phyloP scores from a whole-genome alignment of 108 stramenopile species.

The Fragilaria radians region DNA sequence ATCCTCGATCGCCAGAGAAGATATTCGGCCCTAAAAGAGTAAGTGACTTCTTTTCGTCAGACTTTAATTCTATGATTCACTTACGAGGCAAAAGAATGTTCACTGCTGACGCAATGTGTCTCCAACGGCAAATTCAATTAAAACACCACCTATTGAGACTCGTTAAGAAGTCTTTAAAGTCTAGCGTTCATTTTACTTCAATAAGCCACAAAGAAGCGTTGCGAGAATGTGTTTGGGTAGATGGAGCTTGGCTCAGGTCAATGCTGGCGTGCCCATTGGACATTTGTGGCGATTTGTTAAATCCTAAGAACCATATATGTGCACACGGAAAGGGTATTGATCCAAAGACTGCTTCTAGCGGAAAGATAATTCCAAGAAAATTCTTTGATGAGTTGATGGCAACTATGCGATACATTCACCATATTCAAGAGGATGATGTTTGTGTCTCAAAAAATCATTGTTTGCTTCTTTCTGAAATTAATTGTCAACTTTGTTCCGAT shows the following conservation, averaged over 20 bases:
- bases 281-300: constrained; percentile 25
- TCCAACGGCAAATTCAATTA: constrained; percentile 14
- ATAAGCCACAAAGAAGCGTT: neutral
- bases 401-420: constrained; percentile 29
- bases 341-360: constrained; percentile 36
- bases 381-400: constrained; percentile 30
- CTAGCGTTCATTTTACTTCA: constrained; percentile 1
- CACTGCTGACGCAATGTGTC: constrained; percentile 18
- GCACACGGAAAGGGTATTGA: constrained; percentile 34
- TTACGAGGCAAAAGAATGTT: neutral
- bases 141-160: constrained; percentile 17
- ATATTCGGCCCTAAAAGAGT: constrained; percentile 17
- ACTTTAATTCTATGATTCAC: neutral
- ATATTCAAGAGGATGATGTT: constrained; percentile 2
- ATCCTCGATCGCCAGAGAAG: constrained; percentile 13
- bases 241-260: constrained; percentile 31
- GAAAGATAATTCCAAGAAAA: constrained; percentile 51
- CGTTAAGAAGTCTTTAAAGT: constrained; percentile 20
- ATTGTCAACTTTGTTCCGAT: constrained; percentile 26
- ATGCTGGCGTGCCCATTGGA: constrained; percentile 42
- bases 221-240: constrained; percentile 37
- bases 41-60: constrained; percentile 8
- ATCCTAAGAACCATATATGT: constrained; percentile 32
- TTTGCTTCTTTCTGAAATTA: constrained; percentile 5
- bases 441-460: too few relatives aligned